Evolutionary conservation across 345 rosid genomes (phyloP), one percentile per base, ranked within the genome.

Genomic region (Camelina hispida): DNA sequence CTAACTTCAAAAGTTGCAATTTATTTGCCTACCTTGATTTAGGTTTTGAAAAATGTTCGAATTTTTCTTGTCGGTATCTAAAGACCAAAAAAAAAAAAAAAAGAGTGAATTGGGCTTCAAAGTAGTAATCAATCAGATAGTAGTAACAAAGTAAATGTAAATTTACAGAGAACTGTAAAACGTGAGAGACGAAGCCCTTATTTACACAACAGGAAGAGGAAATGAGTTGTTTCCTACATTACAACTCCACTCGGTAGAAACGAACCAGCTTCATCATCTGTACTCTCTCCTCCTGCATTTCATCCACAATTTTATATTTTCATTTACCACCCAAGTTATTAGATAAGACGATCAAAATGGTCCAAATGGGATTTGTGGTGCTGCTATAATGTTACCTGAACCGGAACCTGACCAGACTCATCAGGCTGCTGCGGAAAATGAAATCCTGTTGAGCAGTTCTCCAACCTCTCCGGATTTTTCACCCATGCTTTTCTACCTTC

Each of bases 401-500:
- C 70, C 28, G 17, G 54, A 59, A 56, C 66, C 28, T 25, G 60
- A 50, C 62, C 77, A 9, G 30, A 34, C 46, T 74, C 86, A 54
- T 79, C 84, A 16, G 79, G 52, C 57, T 66, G 78, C 56, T 69
- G 72, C 40, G 94, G 96, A 47, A 91, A 93, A 81, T 82, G 83
- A 66, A 95, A 89, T 13, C 99, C 96, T 0, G 75, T 85, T 9
- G 98, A 90, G 81, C 99, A 87, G 47, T 90, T 96, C 75, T 84
- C 63, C 85, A 93, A 71, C 73, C 54, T 60, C 72, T 96, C 95
- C 7, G 99, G 97, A 72, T 77, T 79, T 78, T 84, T 89, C 87
- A 96, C 86, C 96, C 99, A 93, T 75, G 89, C 94, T 82, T 87
- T 87, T 59, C 83, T 84, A 28, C 87, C 96, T 79, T 87, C 93